Evolutionary conservation across 1,139 yeast genomes (phyloP).

Genomic region (Hansenula anomala): DNA sequence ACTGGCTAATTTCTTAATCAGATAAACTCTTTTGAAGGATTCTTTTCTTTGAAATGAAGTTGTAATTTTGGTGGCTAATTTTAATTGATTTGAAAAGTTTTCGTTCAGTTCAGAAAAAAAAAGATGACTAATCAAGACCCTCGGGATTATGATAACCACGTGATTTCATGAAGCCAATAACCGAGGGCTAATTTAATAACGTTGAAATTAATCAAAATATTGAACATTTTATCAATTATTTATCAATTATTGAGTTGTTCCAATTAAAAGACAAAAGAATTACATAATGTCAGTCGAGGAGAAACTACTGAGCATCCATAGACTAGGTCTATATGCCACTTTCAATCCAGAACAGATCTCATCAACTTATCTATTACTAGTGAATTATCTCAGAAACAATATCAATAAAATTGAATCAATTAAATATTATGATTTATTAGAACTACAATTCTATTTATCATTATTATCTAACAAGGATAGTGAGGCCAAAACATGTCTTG

Average conservation of each 20-base stretch:
- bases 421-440: slow-evolving; percentile 58
- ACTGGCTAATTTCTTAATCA: no score
- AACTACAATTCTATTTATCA: slow-evolving; percentile 66
- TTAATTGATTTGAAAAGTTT: not conserved
- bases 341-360: slow-evolving; percentile 34
- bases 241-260: no score
- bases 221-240: no score
- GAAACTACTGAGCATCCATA: slow-evolving; percentile 29
- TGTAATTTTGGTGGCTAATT: no score
- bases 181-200: not conserved
- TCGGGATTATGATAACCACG: no score
- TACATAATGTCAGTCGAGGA: slow-evolving; percentile 23
- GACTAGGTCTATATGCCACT: slow-evolving; percentile 33
- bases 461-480: slow-evolving; percentile 61
- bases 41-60: not conserved
- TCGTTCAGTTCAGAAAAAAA: not conserved
- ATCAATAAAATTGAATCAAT: slow-evolving; percentile 31
- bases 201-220: no score
- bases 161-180: no score
- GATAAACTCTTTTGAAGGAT: no score
- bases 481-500: slow-evolving; percentile 65
- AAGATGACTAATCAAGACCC: no score
- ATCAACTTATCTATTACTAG: slow-evolving; percentile 31
- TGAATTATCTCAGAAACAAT: slow-evolving; percentile 17
- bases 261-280: no score